These are phyloP conservation scores for Biscogniauxia mediterranea DNA, from an alignment of 2,329 filamentous ascomycete species.

Conservation along the genomic window DNA sequence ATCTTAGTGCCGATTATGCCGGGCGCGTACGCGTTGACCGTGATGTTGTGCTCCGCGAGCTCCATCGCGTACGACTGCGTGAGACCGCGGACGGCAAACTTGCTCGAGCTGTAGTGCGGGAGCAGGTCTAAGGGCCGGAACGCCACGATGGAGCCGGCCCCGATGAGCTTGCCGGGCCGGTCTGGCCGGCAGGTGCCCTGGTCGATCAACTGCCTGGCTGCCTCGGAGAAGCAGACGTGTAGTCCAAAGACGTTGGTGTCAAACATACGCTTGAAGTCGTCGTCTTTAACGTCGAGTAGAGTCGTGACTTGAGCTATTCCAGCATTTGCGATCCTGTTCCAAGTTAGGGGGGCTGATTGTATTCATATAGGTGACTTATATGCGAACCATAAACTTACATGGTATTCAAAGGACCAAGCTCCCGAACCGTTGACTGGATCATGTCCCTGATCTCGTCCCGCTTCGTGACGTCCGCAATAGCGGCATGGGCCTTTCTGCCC, in stretches of 20 bases:
- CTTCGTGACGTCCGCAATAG: slow-evolving; percentile 61
- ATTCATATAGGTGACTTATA: slow-evolving; percentile 1
- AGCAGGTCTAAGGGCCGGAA: slow-evolving; percentile 60
- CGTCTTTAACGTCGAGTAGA: slow-evolving; percentile 54
- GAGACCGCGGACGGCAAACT: slow-evolving; percentile 66
- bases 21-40: slow-evolving; percentile 64
- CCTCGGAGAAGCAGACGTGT: slow-evolving; percentile 62
- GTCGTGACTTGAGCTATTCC: slow-evolving; percentile 58
- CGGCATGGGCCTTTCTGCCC: slow-evolving; percentile 52
- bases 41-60: slow-evolving; percentile 62
- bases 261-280: slow-evolving; percentile 59
- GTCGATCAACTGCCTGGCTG: slow-evolving; percentile 63
- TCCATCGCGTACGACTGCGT: slow-evolving; percentile 67
- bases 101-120: slow-evolving; percentile 62
- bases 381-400: slow-evolving; percentile 26
- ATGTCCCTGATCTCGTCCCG: slow-evolving; percentile 49
- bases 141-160: slow-evolving; percentile 53
- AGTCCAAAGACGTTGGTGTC: slow-evolving; percentile 64
- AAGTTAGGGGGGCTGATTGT: neutral
- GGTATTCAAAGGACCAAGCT: slow-evolving; percentile 49
- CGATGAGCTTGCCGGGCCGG: slow-evolving; percentile 46
- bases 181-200: slow-evolving; percentile 48
- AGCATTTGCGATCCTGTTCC: slow-evolving; percentile 58
- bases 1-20: slow-evolving; percentile 66
- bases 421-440: slow-evolving; percentile 48